phyloP scores from a whole-genome alignment of 2,329 filamentous ascomycete genomes.

The Rachicladosporium sp. region DNA sequence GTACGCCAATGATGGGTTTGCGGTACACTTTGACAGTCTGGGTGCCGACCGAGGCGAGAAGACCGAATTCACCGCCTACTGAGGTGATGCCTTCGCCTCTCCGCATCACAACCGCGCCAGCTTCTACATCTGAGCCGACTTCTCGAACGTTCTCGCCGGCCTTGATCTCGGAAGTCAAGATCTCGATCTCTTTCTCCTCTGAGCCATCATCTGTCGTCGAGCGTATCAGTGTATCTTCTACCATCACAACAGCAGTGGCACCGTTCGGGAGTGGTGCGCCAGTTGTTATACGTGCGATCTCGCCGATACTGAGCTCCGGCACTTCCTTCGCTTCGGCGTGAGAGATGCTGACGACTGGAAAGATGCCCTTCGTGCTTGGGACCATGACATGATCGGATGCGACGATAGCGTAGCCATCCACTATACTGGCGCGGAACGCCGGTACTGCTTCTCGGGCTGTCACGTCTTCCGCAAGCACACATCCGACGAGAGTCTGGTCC shows the following conservation, averaged over 20 bases:
- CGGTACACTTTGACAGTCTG: slow-evolving; percentile 58
- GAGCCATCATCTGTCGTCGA: slow-evolving; percentile 63
- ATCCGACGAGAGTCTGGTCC: slow-evolving; percentile 54
- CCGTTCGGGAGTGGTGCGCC: slow-evolving; percentile 82
- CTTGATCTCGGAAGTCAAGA: slow-evolving; percentile 63
- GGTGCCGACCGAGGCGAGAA: slow-evolving; percentile 75
- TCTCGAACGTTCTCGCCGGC: slow-evolving; percentile 82
- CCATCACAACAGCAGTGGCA: slow-evolving; percentile 88
- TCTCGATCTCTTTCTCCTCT: slow-evolving; percentile 81
- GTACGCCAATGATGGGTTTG: slow-evolving; percentile 67
- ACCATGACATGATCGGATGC: slow-evolving; percentile 36
- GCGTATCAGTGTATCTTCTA: slow-evolving; percentile 77
- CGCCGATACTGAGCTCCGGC: slow-evolving; percentile 53
- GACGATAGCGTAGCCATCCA: slow-evolving; percentile 87
- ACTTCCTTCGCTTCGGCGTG: slow-evolving; percentile 67
- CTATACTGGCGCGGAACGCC: slow-evolving; percentile 92
- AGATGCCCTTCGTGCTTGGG: slow-evolving; percentile 58
- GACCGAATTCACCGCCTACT: slow-evolving; percentile 79
- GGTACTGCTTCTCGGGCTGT: slow-evolving; percentile 72
- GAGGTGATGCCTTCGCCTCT: slow-evolving; percentile 75
- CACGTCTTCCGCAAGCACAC: slow-evolving; percentile 73
- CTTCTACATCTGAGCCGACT: slow-evolving; percentile 72
- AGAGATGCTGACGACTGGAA: slow-evolving; percentile 75
- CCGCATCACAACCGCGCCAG: slow-evolving; percentile 56
- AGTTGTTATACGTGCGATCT: slow-evolving; percentile 85